Conservation (phyloP, 352 stramenopile genomes). For the Phytophthora tubulina region DNA sequence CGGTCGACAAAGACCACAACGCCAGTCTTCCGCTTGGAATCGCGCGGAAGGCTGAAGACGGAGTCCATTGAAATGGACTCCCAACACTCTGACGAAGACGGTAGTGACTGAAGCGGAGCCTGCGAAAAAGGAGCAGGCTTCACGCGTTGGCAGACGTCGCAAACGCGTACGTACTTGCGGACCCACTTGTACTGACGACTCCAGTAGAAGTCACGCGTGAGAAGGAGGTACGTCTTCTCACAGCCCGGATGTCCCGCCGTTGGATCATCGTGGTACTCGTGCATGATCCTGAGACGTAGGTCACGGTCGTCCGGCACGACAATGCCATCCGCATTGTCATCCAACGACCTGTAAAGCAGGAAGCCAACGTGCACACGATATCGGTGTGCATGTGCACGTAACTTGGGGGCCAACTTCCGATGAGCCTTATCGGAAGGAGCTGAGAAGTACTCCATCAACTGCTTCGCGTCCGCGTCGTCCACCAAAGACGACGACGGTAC, state of each 20-base stretch:
- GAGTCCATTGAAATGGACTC: constrained; percentile 40
- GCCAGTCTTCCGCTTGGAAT: constrained; percentile 3
- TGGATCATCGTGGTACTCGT: constrained; percentile 15
- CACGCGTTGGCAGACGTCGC: constrained; percentile 24
- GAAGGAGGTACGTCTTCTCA: constrained; percentile 33
- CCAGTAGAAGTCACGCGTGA: constrained; percentile 36
- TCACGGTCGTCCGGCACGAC: neutral
- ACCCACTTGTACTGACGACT: constrained; percentile 6
- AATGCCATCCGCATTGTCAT: neutral
- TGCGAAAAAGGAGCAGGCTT: constrained; percentile 1
- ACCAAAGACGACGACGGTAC: neutral
- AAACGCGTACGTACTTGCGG: neutral
- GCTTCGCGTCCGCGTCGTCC: no score
- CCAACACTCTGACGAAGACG: constrained; percentile 9
- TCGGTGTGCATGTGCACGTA: neutral
- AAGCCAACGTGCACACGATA: neutral
- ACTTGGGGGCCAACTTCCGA: neutral
- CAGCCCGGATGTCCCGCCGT: constrained; percentile 22
- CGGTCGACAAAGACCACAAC: constrained; percentile 14
- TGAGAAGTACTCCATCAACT: no score
- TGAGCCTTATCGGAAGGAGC: neutral
- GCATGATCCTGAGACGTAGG: neutral
- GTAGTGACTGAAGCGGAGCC: neutral
- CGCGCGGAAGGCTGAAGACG: constrained; percentile 21
- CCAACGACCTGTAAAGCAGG: neutral